Conservation (phyloP, 2,329 filamentous ascomycete species). For the Fusarium keratoplasticum region DNA sequence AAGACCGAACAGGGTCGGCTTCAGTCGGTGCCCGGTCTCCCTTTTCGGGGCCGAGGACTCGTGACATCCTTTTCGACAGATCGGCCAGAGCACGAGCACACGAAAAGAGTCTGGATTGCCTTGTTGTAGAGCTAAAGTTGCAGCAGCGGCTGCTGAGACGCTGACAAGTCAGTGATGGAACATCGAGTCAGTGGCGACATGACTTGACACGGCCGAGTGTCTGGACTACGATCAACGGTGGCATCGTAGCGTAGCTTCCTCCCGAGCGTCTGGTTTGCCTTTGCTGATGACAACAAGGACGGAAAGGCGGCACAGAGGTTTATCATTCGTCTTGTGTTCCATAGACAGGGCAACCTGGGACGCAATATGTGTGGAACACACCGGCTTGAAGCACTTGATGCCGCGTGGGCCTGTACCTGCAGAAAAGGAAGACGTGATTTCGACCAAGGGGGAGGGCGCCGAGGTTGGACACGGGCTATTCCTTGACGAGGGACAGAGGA, state of each 20-base stretch:
- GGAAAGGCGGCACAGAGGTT: not conserved
- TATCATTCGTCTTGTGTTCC: constrained; percentile 8
- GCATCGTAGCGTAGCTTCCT: not conserved
- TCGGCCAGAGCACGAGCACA: not conserved
- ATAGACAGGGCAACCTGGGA: constrained; percentile 34
- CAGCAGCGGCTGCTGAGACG: not conserved
- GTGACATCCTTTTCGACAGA: not conserved
- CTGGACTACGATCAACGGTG: not conserved
- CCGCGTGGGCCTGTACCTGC: constrained; percentile 13
- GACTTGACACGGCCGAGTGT: constrained; percentile 24
- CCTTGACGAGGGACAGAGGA: not conserved
- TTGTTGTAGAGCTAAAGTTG: not conserved
- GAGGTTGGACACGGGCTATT: not conserved
- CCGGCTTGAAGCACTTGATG: constrained; percentile 31
- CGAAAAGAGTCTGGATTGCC: not conserved
- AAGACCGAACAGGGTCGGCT: not conserved
- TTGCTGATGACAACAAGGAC: not conserved
- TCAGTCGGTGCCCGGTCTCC: constrained; percentile 18
- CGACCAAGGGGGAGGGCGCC: not conserved
- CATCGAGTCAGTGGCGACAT: constrained; percentile 14
- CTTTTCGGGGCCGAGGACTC: constrained; percentile 10
- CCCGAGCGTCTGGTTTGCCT: not conserved
- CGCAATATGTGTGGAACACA: constrained; percentile 35
- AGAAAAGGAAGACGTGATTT: constrained; percentile 3
- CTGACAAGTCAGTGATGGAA: not conserved